These are phyloP conservation scores for Microdochium paspali DNA, from an alignment of 2,329 filamentous ascomycete genomes.

Conservation along the genomic window DNA sequence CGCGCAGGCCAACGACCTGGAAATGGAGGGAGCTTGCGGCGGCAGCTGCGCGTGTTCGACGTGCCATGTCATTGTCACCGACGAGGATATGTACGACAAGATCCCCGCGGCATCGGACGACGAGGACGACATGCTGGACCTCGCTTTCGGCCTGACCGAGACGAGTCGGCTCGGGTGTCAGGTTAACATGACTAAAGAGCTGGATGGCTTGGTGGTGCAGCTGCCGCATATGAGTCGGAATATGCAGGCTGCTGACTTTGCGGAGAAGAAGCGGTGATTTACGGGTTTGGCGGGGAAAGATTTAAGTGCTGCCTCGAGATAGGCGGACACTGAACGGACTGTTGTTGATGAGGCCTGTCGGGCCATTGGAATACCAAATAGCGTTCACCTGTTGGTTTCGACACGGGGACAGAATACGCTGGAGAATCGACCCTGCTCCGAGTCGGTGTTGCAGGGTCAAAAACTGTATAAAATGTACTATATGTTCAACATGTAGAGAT, in stretches of 20 bases:
- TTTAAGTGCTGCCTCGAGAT: no score
- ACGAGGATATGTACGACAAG: conserved; percentile 65
- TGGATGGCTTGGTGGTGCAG: conserved; percentile 78
- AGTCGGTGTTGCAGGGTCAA: neutral
- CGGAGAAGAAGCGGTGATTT: neutral
- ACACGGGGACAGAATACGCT: neutral
- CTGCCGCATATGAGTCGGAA: conserved; percentile 93
- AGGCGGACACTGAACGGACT: neutral
- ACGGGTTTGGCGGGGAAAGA: neutral
- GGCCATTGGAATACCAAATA: no score
- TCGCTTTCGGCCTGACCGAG: conserved; percentile 84
- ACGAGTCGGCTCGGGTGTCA: conserved; percentile 80
- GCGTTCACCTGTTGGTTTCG: neutral
- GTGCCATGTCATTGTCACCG: conserved; percentile 78
- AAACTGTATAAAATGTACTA: neutral
- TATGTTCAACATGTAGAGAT: neutral
- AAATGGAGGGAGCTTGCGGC: conserved; percentile 98
- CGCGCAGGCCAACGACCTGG: conserved; percentile 85
- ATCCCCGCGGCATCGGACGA: conserved; percentile 72
- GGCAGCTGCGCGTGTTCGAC: conserved; percentile 90
- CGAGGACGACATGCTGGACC: conserved; percentile 84
- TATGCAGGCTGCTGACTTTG: conserved; percentile 88
- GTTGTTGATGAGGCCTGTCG: neutral
- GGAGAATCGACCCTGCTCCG: neutral
- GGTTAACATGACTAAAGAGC: conserved; percentile 80